Evolutionary conservation across 257 asterid genomes (phyloP), one percentile per base, ranked within the genome.

Genomic region (Leonotis leonurus): DNA sequence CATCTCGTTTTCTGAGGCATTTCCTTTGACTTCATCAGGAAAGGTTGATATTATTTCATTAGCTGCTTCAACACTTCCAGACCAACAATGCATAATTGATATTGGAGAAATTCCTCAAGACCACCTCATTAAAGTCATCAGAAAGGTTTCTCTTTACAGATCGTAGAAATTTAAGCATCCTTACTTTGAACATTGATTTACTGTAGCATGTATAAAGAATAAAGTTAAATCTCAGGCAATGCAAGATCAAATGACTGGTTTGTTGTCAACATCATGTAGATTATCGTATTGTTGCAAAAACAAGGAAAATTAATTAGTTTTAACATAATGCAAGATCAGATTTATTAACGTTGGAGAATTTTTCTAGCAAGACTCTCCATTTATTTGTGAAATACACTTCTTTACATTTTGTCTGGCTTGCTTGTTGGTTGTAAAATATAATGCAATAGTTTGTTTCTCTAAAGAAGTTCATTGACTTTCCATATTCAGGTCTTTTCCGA

Each of bases 21-120:
- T 92, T 55, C 98, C 98, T 52, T 77, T 72, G 78, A 77, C 96
- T 60, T 83, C 97, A 50, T 75, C 96, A 13, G 97, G 97, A 69
- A 92, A 92, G 73, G 86, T 92, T 71, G 95, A 89, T 77, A 80
- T 84, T 76, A 56, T 46, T 45, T 66, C 79, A n/a, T 72, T 92
- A 78, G 80, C 88, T 56, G 70, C 73, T 80, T 78, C 81, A 48
- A 41, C 80, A 37, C 52, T 22, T 30, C 56, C 80, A 3, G 73
- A 53, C 43, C 72, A 70, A 73, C 70, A 55, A 67, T 60, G 32
- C 30, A 50, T 67, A 52, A 56, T 70, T 56, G 69, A 39, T 24
- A 61, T 64, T 51, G 77, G 73, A 71, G 85, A 77, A 60, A 61
- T 67, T 74, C 75, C 79, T 59, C 80, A 71, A 59, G 56, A 56